A percentile compares a stretch with the other conserved stretches of the same genome.
These are phyloP conservation scores for Monilinia polystroma DNA, from an alignment of 2,329 filamentous ascomycete genomes.

Conservation along the genomic window DNA sequence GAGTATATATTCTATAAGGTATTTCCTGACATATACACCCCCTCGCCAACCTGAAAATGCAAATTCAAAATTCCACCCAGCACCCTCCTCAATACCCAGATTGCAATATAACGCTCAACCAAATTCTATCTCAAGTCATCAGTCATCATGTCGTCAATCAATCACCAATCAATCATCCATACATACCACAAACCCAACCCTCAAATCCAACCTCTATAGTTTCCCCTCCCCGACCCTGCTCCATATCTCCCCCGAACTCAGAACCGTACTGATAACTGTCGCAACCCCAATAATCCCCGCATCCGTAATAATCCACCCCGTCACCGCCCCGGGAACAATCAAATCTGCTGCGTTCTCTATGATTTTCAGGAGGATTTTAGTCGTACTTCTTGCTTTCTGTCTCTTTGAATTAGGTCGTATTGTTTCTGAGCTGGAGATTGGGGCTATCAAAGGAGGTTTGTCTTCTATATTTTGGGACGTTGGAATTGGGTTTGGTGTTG, in stretches of 20 bases:
- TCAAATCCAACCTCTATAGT: too few relatives aligned
- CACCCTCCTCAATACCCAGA: too few relatives aligned
- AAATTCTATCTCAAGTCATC: too few relatives aligned
- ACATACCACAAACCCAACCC: too few relatives aligned
- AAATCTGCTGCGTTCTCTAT: constrained; percentile 61
- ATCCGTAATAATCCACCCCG: constrained; percentile 59
- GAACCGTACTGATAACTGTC: constrained; percentile 61
- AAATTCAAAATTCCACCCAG: too few relatives aligned
- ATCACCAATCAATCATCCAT: too few relatives aligned
- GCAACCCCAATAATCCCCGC: constrained; percentile 54
- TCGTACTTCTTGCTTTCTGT: not conserved
- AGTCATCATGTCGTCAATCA: too few relatives aligned
- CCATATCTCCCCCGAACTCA: constrained; percentile 64
- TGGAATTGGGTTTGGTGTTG: not conserved
- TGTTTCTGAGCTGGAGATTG: not conserved
- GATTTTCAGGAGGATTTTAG: constrained; percentile 36
- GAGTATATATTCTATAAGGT: too few relatives aligned
- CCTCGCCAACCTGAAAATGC: too few relatives aligned
- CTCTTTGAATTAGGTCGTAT: not conserved
- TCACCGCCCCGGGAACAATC: constrained; percentile 56
- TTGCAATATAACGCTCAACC: too few relatives aligned
- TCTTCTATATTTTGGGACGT: not conserved
- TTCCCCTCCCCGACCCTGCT: constrained; percentile 41
- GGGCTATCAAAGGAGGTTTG: too few relatives aligned
- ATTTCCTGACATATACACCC: too few relatives aligned